phyloP scores from a whole-genome alignment of 2,329 filamentous ascomycete species.

The Zymoseptoria brevis region DNA sequence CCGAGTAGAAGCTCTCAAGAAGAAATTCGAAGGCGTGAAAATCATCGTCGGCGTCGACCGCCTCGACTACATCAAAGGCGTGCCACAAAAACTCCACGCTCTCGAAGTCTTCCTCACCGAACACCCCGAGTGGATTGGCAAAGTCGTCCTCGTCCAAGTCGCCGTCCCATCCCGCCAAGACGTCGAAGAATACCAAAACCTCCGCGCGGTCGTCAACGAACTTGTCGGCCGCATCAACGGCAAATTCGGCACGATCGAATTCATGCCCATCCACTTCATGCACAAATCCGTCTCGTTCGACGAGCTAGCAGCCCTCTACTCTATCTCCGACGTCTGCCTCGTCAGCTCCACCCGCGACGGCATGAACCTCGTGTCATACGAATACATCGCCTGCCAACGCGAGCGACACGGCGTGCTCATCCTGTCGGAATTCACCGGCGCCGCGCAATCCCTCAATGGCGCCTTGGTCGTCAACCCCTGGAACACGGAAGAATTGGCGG shows the following conservation, averaged over 20 bases:
- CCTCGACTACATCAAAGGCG: constrained; percentile 97
- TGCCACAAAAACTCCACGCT: constrained; percentile 93
- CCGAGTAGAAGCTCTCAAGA: constrained; percentile 73
- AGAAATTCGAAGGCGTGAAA: constrained; percentile 93
- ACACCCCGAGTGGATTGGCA: constrained; percentile 96
- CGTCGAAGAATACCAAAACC: constrained; percentile 95
- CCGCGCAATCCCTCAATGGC: constrained; percentile 88
- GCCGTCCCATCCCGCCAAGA: constrained; percentile 91
- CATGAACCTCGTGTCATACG: constrained; percentile 97
- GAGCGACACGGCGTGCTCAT: constrained; percentile 90
- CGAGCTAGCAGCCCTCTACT: constrained; percentile 88
- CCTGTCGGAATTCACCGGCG: constrained; percentile 91
- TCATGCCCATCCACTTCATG: constrained; percentile 98
- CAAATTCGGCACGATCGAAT: constrained; percentile 92
- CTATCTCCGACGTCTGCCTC: constrained; percentile 83
- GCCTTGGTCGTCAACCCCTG: constrained; percentile 94
- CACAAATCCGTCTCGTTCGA: constrained; percentile 94
- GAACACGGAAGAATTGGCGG: constrained; percentile 93
- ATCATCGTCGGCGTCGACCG: constrained; percentile 95
- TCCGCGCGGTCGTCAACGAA: constrained; percentile 92
- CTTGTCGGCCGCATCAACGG: constrained; percentile 95
- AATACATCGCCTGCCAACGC: constrained; percentile 92
- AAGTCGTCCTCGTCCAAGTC: constrained; percentile 92
- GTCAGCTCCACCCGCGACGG: constrained; percentile 94
- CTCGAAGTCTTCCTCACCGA: constrained; percentile 95